phyloP scores from a whole-genome alignment of 129 eudicot genomes.

The Flaveria ramosissima region DNA sequence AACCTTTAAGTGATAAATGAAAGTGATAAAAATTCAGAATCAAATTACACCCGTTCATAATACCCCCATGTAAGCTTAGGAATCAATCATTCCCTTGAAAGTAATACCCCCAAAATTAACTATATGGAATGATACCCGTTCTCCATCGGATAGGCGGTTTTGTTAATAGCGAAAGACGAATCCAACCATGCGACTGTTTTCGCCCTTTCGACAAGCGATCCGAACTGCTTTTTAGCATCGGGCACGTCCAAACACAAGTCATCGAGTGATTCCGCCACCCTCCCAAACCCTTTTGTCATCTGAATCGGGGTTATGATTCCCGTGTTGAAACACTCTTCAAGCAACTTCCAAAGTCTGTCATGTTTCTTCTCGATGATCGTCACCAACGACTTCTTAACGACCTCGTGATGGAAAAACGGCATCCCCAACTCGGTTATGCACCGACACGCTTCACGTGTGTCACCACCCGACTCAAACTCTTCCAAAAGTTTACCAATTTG shows the following conservation, averaged over 20 bases:
- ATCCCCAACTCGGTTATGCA: constrained; percentile 86
- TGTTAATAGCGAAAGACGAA: constrained; percentile 42
- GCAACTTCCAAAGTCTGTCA: constrained; percentile 68
- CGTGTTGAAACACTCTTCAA: constrained; percentile 55
- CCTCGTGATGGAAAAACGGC: constrained; percentile 97
- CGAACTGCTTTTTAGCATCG: constrained; percentile 69
- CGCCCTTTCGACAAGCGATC: constrained; percentile 50
- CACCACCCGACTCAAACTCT: constrained; percentile 93
- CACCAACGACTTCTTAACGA: constrained; percentile 83
- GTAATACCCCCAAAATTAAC: background rate
- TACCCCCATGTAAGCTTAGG: background rate
- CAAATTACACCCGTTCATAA: background rate
- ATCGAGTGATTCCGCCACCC: constrained; percentile 75
- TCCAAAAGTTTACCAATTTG: constrained; percentile 72
- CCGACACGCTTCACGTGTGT: constrained; percentile 65
- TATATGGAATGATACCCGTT: constrained; percentile 43
- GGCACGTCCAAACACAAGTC: constrained; percentile 89
- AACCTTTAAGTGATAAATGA: background rate
- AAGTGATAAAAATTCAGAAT: background rate
- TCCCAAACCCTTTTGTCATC: constrained; percentile 71
- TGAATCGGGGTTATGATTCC: constrained; percentile 76
- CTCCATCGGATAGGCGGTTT: constrained; percentile 40
- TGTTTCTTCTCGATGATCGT: constrained; percentile 68
- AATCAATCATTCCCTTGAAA: background rate
- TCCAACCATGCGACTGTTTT: constrained; percentile 72